phyloP scores from a whole-genome alignment of 2,329 filamentous ascomycete species.

The Botryosphaeria dothidea region DNA sequence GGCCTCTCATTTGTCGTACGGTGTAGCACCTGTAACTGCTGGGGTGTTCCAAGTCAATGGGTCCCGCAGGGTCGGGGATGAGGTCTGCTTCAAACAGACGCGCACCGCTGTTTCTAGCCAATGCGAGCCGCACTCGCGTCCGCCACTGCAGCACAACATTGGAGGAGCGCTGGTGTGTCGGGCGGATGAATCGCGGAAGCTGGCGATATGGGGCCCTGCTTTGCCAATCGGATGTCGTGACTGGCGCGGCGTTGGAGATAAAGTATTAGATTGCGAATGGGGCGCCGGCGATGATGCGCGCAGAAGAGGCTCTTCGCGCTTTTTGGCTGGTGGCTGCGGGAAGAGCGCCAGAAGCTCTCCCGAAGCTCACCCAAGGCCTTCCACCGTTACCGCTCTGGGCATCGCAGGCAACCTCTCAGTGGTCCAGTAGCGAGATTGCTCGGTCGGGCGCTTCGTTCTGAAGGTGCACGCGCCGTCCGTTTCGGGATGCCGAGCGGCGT shows the following conservation, averaged over 20 bases:
- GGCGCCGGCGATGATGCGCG: not conserved
- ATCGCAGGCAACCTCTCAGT: not conserved
- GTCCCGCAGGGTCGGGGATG: not conserved
- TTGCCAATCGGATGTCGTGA: conserved; percentile 1
- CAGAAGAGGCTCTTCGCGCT: not conserved
- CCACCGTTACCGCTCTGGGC: not conserved
- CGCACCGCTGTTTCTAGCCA: not conserved
- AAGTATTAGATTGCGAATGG: not conserved
- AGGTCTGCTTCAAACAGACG: not conserved
- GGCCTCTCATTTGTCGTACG: conserved; percentile 5
- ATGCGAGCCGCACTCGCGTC: not conserved
- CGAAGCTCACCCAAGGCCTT: conserved; percentile 4
- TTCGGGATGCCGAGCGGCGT: conserved; percentile 3
- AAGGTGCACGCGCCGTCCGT: not conserved
- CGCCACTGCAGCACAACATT: not conserved
- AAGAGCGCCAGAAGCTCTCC: not conserved
- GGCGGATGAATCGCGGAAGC: not conserved
- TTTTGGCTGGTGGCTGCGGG: not conserved
- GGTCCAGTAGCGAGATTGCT: conserved; percentile 9
- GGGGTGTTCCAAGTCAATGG: conserved; percentile 10
- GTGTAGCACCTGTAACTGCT: conserved; percentile 8
- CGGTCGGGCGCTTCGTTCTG: not conserved
- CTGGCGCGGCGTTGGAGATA: not conserved
- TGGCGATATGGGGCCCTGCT: too few relatives aligned
- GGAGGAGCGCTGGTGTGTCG: not conserved